phyloP scores from a whole-genome alignment of 1,284 basidiomycete species.

The Ustilago vetiveriae region DNA sequence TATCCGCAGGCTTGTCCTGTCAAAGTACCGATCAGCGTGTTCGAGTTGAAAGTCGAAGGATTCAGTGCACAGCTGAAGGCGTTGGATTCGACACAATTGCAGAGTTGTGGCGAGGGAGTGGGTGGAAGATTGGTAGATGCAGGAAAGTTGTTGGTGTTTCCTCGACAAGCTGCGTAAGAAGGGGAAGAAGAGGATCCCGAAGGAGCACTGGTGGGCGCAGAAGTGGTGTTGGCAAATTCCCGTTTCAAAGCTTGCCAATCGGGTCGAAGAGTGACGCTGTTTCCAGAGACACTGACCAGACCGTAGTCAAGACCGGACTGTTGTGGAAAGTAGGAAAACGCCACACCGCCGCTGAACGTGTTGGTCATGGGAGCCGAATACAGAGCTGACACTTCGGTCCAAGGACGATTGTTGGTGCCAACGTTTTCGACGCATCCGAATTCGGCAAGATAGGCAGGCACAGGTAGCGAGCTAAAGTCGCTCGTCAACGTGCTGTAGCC shows the following conservation, averaged over 20 bases:
- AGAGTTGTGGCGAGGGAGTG: slow-evolving; percentile 82
- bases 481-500: slow-evolving; percentile 69
- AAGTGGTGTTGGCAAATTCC: slow-evolving; percentile 74
- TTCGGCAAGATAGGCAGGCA: slow-evolving; percentile 89
- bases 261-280: slow-evolving; percentile 73
- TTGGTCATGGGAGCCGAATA: slow-evolving; percentile 78
- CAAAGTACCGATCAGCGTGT: slow-evolving; percentile 76
- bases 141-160: slow-evolving; percentile 73
- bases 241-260: slow-evolving; percentile 77
- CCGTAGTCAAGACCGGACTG: slow-evolving; percentile 79
- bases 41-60: slow-evolving; percentile 74
- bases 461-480: slow-evolving; percentile 73
- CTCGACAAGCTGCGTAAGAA: slow-evolving; percentile 76
- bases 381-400: slow-evolving; percentile 82
- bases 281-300: slow-evolving; percentile 79
- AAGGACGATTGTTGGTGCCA: slow-evolving; percentile 75
- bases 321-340: slow-evolving; percentile 72
- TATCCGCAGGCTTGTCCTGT: slow-evolving; percentile 77
- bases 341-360: slow-evolving; percentile 86
- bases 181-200: slow-evolving; percentile 72
- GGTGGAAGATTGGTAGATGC: slow-evolving; percentile 79
- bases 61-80: slow-evolving; percentile 78
- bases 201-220: slow-evolving; percentile 75
- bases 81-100: slow-evolving; percentile 76
- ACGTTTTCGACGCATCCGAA: slow-evolving; percentile 76